These are phyloP conservation scores for Fragilaria crotonensis DNA, from an alignment of 108 stramenopile species.

Conservation along the genomic window DNA sequence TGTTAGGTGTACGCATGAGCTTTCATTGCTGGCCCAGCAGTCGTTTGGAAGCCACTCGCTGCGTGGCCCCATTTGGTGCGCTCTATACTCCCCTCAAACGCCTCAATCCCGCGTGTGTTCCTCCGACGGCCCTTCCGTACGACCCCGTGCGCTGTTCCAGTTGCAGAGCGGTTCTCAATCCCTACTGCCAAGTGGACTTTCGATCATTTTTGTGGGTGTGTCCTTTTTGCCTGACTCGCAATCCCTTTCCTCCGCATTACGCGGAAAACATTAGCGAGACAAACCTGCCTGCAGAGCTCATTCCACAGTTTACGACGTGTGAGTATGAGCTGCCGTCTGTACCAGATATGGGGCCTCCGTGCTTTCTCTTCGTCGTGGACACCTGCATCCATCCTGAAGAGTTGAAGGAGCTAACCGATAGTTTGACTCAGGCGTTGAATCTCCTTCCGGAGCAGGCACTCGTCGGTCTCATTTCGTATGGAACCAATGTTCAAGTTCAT, in stretches of 20 bases:
- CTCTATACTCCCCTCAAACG: conserved; percentile 97
- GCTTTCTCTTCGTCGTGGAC: conserved; percentile 96
- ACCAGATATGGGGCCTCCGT: conserved; percentile 83
- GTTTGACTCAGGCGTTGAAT: conserved; percentile 88
- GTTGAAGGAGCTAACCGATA: conserved; percentile 90
- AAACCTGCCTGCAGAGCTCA: conserved; percentile 97
- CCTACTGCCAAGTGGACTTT: conserved; percentile 97
- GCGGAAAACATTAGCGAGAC: conserved; percentile 97
- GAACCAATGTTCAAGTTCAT: conserved; percentile 96
- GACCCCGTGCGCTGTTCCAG: conserved; percentile 95
- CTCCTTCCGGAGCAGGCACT: conserved; percentile 91
- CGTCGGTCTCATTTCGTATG: conserved; percentile 96
- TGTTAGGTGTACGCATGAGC: conserved; percentile 86
- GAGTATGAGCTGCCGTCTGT: conserved; percentile 95
- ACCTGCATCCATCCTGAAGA: conserved; percentile 90
- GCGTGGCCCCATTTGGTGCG: conserved; percentile 95
- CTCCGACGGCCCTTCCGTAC: conserved; percentile 85
- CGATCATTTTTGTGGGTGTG: conserved; percentile 97
- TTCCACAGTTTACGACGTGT: conserved; percentile 96
- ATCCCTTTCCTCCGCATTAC: conserved; percentile 99
- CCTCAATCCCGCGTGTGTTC: conserved; percentile 68
- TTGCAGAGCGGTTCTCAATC: conserved; percentile 95
- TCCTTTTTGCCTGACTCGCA: conserved; percentile 95
- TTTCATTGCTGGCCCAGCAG: conserved; percentile 96
- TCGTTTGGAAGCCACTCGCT: conserved; percentile 92